These are phyloP conservation scores for Setomelanomma holmii DNA, from an alignment of 2,329 filamentous ascomycete genomes.

Conservation along the genomic window DNA sequence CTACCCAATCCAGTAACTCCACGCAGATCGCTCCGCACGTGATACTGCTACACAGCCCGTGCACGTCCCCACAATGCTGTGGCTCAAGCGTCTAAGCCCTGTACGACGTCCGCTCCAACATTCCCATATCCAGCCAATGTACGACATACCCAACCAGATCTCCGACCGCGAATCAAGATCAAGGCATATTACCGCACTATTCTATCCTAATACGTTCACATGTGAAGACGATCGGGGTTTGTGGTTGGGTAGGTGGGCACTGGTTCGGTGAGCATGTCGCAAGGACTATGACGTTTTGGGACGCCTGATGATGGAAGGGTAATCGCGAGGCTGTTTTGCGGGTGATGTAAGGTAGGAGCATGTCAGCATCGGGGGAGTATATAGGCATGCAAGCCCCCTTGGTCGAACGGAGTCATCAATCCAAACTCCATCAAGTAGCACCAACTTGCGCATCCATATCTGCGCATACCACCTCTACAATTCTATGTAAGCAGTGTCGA, in stretches of 20 bases:
- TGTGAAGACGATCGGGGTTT: background rate
- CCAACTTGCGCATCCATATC: too few relatives aligned
- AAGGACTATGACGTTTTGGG: constrained; percentile 7
- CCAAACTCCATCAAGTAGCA: background rate
- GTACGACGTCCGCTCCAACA: background rate
- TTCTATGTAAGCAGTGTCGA: too few relatives aligned
- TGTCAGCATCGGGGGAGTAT: too few relatives aligned
- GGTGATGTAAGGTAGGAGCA: background rate
- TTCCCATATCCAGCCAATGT: too few relatives aligned
- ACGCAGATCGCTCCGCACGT: background rate
- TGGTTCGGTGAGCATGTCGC: background rate
- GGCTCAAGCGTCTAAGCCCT: background rate
- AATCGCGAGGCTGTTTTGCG: background rate
- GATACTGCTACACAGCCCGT: background rate
- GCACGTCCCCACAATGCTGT: background rate
- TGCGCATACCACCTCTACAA: too few relatives aligned
- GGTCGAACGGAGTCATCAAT: background rate
- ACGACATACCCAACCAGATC: too few relatives aligned
- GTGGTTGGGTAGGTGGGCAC: background rate
- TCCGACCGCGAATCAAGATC: too few relatives aligned
- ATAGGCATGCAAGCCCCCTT: background rate
- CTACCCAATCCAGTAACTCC: background rate
- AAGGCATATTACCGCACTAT: too few relatives aligned
- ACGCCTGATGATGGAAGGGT: constrained; percentile 2
- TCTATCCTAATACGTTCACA: background rate